Conservation (phyloP, 495 filamentous ascomycete genomes). For the Penicillium crystallinum region DNA sequence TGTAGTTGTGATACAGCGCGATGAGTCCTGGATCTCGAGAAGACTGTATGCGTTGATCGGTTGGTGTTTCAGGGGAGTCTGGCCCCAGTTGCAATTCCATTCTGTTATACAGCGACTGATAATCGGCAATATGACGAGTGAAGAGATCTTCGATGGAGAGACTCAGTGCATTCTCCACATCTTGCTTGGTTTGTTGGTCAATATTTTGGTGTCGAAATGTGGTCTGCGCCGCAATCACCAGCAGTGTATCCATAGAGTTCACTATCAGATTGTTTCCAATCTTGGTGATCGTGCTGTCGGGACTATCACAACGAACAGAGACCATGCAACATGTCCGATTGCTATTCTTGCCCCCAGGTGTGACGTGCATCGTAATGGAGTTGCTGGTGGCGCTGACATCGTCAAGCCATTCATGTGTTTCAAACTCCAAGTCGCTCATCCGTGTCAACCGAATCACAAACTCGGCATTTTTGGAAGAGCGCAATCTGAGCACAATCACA, state of each 20-base stretch:
- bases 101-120: slow-evolving; percentile 28
- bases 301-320: slow-evolving; percentile 19
- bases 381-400: slow-evolving; percentile 18
- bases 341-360: slow-evolving; percentile 31
- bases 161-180: slow-evolving; percentile 21
- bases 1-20: slow-evolving; percentile 44
- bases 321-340: slow-evolving; percentile 32
- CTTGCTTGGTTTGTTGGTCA: slow-evolving; percentile 15
- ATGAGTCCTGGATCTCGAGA: slow-evolving; percentile 34
- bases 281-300: slow-evolving; percentile 18
- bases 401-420: slow-evolving; percentile 40
- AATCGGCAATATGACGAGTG: slow-evolving; percentile 28
- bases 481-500: slow-evolving; percentile 39
- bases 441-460: slow-evolving; percentile 27
- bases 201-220: slow-evolving; percentile 31
- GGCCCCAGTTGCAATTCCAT: slow-evolving; percentile 27
- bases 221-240: slow-evolving; percentile 39
- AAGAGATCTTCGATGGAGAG: slow-evolving; percentile 18
- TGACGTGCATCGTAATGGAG: slow-evolving; percentile 35
- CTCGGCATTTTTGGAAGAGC: slow-evolving; percentile 22
- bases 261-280: slow-evolving; percentile 30
- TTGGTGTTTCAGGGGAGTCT: slow-evolving; percentile 21
- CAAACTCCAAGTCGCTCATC: slow-evolving; percentile 33
- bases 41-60: slow-evolving; percentile 22
- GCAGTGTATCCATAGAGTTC: slow-evolving; percentile 23